phyloP scores from a whole-genome alignment of 163 green algal species.

The Picocystis sp. region DNA sequence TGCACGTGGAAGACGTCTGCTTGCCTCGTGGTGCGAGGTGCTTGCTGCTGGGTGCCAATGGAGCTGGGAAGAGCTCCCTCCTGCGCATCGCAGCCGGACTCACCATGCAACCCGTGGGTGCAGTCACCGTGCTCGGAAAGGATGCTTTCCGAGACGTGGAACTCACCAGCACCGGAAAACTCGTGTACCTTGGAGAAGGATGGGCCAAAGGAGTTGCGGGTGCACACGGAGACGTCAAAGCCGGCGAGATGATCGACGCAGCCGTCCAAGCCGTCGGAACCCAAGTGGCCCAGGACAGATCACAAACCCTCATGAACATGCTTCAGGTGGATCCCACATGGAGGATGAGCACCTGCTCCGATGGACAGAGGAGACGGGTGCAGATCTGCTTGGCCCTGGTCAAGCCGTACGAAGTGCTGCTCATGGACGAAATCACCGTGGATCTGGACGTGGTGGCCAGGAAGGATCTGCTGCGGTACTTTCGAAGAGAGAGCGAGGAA shows the following conservation, averaged over 20 bases:
- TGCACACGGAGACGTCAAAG: neutral
- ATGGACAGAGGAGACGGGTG: conserved; percentile 32
- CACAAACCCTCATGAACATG: conserved; percentile 21
- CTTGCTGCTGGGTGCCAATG: conserved; percentile 85
- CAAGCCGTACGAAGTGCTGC: conserved; percentile 47
- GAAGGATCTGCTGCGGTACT: conserved; percentile 13
- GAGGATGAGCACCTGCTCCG: conserved; percentile 29
- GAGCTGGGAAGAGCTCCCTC: conserved; percentile 40
- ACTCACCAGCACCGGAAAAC: conserved; percentile 12
- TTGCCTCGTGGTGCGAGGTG: conserved; percentile 47
- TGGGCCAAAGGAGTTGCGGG: neutral
- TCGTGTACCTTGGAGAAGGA: conserved; percentile 18
- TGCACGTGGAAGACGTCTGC: neutral
- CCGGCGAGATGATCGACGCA: conserved; percentile 4
- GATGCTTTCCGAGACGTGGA: conserved; percentile 22
- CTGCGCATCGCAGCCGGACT: conserved; percentile 76
- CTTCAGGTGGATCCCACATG: conserved; percentile 35
- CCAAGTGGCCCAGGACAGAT: conserved; percentile 14
- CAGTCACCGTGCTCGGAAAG: conserved; percentile 47
- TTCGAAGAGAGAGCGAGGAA: conserved; percentile 30
- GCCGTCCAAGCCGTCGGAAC: conserved; percentile 13
- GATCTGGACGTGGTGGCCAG: conserved; percentile 54
- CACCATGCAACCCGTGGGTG: conserved; percentile 69
- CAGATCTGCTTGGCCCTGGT: conserved; percentile 68
- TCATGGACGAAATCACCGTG: conserved; percentile 45